Conservation (phyloP, 345 rosid species). For the Barbarea vulgaris region DNA sequence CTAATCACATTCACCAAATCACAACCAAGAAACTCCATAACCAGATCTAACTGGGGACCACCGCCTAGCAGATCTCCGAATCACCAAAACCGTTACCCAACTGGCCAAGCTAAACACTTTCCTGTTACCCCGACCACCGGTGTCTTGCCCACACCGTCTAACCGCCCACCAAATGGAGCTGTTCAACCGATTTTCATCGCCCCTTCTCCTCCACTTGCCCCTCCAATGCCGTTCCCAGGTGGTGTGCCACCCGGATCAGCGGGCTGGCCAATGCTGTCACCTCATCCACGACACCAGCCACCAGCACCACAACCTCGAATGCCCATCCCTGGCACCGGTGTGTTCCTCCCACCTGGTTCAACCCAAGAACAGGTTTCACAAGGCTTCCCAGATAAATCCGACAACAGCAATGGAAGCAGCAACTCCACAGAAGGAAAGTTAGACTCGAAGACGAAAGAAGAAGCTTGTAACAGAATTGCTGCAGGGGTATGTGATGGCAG, state of each 20-base stretch:
- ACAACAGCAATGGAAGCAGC: conserved; percentile 17
- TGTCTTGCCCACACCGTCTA: conserved; percentile 55
- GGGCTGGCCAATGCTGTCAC: conserved; percentile 70
- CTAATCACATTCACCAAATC: conserved; percentile 75
- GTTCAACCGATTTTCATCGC: conserved; percentile 53
- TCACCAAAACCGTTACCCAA: conserved; percentile 50
- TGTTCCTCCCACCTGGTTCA: conserved; percentile 80
- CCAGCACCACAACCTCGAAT: conserved; percentile 61
- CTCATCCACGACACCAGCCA: conserved; percentile 66
- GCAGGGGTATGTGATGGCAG: conserved; percentile 20
- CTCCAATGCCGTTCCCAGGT: conserved; percentile 64
- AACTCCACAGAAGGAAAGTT: conserved; percentile 28
- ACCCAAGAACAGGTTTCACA: conserved; percentile 45
- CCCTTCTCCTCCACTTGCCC: conserved; percentile 56
- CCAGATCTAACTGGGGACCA: conserved; percentile 60
- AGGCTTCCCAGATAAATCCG: conserved; percentile 32
- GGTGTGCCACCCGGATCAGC: conserved; percentile 62
- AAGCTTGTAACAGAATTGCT: conserved; percentile 6
- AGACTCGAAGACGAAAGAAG: conserved; percentile 23
- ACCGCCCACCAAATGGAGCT: conserved; percentile 51
- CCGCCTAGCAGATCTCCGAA: conserved; percentile 59
- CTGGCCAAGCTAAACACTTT: conserved; percentile 58
- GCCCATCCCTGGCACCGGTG: conserved; percentile 89
- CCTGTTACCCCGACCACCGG: conserved; percentile 49
- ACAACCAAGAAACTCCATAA: conserved; percentile 53